Conservation (phyloP, 306 rosid species). For the Pterocarpus santalinus region DNA sequence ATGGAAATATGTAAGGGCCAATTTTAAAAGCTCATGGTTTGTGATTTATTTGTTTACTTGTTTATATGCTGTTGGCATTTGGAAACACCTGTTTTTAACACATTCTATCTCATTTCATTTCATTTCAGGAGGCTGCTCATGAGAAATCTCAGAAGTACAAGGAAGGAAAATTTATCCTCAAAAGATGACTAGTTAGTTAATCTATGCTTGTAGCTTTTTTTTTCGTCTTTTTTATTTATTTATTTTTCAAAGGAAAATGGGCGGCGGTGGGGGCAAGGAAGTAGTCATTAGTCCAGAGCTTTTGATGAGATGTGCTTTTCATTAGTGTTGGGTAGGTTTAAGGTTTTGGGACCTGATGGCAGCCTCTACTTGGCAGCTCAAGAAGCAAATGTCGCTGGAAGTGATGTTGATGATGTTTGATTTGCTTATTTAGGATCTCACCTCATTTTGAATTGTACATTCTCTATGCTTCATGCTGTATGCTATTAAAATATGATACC, state of each 20-base stretch:
- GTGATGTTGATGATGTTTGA: conserved; percentile 78
- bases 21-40: conserved; percentile 3
- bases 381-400: conserved; percentile 55
- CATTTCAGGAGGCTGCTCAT: conserved; percentile 63
- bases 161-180: conserved; percentile 80
- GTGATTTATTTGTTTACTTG: not conserved
- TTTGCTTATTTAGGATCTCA: conserved; percentile 39
- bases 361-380: conserved; percentile 52
- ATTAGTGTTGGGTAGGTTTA: conserved; percentile 54
- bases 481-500: conserved; percentile 1
- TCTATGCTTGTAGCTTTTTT: conserved; percentile 22
- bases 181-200: conserved; percentile 59
- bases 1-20: conserved; percentile 81
- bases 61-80: conserved; percentile 10
- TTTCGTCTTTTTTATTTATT: not conserved
- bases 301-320: conserved; percentile 13
- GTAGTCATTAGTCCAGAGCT: not conserved
- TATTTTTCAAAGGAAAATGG: not conserved
- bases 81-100: not conserved
- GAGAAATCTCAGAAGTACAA: conserved; percentile 77
- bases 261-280: not conserved
- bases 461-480: conserved; percentile 9
- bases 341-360: conserved; percentile 74
- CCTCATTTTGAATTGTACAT: conserved; percentile 52
- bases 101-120: conserved; percentile 21